phyloP scores from a whole-genome alignment of 495 filamentous ascomycete species.

The Emericellopsis terricola region DNA sequence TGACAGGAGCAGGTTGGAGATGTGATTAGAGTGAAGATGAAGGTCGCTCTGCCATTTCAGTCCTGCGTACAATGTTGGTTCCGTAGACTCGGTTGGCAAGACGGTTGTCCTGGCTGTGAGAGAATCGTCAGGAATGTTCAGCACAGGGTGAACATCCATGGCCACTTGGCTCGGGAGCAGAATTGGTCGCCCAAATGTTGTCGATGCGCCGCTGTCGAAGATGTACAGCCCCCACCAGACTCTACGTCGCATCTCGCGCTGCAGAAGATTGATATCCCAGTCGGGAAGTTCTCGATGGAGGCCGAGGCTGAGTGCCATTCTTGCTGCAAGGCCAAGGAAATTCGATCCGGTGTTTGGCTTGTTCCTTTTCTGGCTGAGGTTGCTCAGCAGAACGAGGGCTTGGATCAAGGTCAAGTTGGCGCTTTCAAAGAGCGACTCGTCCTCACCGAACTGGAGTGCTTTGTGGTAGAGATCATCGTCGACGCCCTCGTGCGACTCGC shows the following conservation, averaged over 20 bases:
- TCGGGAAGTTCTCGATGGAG: constrained; percentile 20
- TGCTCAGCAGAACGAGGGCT: constrained; percentile 29
- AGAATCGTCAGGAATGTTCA: not conserved
- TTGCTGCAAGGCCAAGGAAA: constrained; percentile 20
- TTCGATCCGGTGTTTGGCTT: constrained; percentile 39
- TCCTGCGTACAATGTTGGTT: constrained; percentile 24
- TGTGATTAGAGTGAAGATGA: constrained; percentile 2
- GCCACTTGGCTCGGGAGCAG: not conserved
- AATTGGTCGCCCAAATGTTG: constrained; percentile 17
- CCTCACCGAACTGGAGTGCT: constrained; percentile 16
- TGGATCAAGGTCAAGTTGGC: constrained; percentile 34
- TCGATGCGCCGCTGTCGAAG: constrained; percentile 14
- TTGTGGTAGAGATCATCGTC: constrained; percentile 31
- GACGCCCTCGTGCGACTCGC: constrained; percentile 16
- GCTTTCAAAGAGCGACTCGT: constrained; percentile 28
- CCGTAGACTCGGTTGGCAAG: constrained; percentile 21
- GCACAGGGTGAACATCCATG: constrained; percentile 29
- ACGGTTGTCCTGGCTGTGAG: constrained; percentile 23
- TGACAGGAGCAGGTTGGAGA: constrained; percentile 1
- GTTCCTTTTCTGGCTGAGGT: constrained; percentile 36
- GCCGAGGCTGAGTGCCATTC: constrained; percentile 27
- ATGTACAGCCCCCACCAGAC: constrained; percentile 18
- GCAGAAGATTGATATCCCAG: constrained; percentile 6
- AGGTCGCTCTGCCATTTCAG: constrained; percentile 2
- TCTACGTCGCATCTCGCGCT: constrained; percentile 11